phyloP scores from a whole-genome alignment of 2,329 filamentous ascomycete species.

The Colletotrichum musicola region DNA sequence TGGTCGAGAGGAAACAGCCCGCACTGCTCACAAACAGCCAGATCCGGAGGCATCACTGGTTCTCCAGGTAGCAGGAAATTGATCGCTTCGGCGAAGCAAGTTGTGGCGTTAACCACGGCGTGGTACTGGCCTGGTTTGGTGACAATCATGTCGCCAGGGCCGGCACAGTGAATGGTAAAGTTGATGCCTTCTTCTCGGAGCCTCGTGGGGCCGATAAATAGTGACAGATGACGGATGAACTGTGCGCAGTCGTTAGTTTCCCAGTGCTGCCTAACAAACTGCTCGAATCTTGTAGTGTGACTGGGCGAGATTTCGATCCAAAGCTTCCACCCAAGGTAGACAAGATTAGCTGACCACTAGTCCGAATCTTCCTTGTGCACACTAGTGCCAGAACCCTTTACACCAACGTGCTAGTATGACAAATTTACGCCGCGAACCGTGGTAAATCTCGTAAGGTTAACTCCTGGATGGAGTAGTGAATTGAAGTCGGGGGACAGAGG shows the following conservation, averaged over 20 bases:
- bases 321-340: neutral
- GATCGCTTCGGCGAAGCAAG: constrained; percentile 14
- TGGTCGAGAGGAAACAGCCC: constrained; percentile 1
- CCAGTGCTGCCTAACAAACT: constrained; percentile 11
- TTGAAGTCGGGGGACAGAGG: neutral
- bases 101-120: neutral
- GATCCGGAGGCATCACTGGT: neutral
- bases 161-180: neutral
- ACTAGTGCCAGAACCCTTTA: neutral
- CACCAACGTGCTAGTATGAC: constrained; percentile 1
- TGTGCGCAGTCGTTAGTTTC: neutral
- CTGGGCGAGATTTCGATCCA: neutral
- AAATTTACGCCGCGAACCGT: neutral
- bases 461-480: neutral
- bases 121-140: constrained; percentile 6
- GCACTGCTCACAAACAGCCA: constrained; percentile 10
- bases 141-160: neutral
- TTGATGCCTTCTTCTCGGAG: constrained; percentile 1
- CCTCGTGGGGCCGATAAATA: constrained; percentile 3
- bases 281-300: neutral
- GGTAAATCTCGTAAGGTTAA: neutral
- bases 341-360: constrained; percentile 4
- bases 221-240: constrained; percentile 9
- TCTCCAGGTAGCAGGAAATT: constrained; percentile 11
- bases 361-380: constrained; percentile 5